Conservation (phyloP, 2,329 filamentous ascomycete species). For the Daldinia sp. region DNA sequence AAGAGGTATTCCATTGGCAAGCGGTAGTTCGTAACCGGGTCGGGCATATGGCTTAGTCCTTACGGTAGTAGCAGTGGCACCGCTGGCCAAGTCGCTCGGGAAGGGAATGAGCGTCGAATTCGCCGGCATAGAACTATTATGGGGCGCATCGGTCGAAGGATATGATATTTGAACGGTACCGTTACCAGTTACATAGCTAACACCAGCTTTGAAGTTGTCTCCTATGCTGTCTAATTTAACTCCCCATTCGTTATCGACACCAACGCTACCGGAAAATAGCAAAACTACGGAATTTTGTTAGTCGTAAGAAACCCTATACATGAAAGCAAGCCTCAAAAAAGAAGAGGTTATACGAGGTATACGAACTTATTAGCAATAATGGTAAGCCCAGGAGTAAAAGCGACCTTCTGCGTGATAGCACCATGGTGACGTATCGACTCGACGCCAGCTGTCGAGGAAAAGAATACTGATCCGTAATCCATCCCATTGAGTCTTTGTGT, state of each 20-base stretch:
- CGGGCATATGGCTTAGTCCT: constrained; percentile 49
- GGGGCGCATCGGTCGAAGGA: constrained; percentile 33
- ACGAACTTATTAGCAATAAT: constrained; percentile 47
- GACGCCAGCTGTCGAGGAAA: constrained; percentile 45
- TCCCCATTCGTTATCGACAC: constrained; percentile 49
- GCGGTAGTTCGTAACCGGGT: constrained; percentile 50
- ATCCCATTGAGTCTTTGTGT: constrained; percentile 13
- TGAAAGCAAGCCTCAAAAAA: not conserved
- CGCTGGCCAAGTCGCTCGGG: constrained; percentile 40
- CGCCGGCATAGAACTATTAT: constrained; percentile 36
- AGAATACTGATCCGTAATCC: constrained; percentile 48
- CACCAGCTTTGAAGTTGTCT: constrained; percentile 47
- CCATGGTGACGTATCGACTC: constrained; percentile 43
- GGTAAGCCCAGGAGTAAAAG: constrained; percentile 47
- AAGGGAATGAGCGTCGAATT: constrained; percentile 36
- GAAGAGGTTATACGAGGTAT: not conserved
- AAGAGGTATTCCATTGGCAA: constrained; percentile 50
- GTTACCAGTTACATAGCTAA: constrained; percentile 48
- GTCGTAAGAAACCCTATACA: constrained; percentile 14
- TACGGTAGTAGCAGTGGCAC: constrained; percentile 35
- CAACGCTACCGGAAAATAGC: constrained; percentile 47
- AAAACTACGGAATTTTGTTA: constrained; percentile 41
- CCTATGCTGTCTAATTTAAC: constrained; percentile 45
- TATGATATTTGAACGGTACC: constrained; percentile 42
- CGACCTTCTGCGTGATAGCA: constrained; percentile 48